These are phyloP conservation scores for Dalbergia oliveri DNA, from an alignment of 306 rosid species.

Conservation along the genomic window DNA sequence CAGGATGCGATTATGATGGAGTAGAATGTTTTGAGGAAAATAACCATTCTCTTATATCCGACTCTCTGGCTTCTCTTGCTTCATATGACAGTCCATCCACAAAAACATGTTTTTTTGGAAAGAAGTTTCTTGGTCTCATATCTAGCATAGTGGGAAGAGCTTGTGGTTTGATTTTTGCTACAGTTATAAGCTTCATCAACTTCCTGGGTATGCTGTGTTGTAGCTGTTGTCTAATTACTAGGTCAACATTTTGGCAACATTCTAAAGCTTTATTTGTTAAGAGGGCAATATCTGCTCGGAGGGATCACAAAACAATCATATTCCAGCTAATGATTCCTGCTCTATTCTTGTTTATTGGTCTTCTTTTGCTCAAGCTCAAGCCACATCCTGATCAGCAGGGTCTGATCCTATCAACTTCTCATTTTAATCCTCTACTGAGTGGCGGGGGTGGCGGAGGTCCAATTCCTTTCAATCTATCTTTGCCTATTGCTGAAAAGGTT, in stretches of 20 bases:
- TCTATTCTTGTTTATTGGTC: constrained; percentile 85
- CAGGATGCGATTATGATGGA: constrained; percentile 79
- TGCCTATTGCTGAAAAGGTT: constrained; percentile 88
- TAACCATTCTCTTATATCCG: constrained; percentile 46
- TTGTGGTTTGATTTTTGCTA: constrained; percentile 65
- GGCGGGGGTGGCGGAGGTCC: constrained; percentile 99
- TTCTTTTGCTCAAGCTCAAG: constrained; percentile 90
- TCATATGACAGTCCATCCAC: constrained; percentile 56
- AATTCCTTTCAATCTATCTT: constrained; percentile 82
- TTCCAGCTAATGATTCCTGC: constrained; percentile 96
- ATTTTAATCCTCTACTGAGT: constrained; percentile 85
- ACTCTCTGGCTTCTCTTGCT: constrained; percentile 58
- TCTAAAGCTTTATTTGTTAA: constrained; percentile 84
- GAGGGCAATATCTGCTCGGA: constrained; percentile 90
- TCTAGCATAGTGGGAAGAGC: constrained; percentile 67
- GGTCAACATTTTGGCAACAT: constrained; percentile 91
- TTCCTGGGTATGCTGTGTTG: constrained; percentile 67
- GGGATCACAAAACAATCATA: constrained; percentile 87
- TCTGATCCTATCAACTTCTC: constrained; percentile 82
- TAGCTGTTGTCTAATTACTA: constrained; percentile 74
- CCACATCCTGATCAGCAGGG: constrained; percentile 96
- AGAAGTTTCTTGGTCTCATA: constrained; percentile 63
- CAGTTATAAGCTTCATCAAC: constrained; percentile 65
- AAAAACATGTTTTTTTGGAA: constrained; percentile 56
- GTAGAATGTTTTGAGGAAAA: constrained; percentile 64